Conservation (phyloP, 106 monocot species). For the Allium sativum region DNA sequence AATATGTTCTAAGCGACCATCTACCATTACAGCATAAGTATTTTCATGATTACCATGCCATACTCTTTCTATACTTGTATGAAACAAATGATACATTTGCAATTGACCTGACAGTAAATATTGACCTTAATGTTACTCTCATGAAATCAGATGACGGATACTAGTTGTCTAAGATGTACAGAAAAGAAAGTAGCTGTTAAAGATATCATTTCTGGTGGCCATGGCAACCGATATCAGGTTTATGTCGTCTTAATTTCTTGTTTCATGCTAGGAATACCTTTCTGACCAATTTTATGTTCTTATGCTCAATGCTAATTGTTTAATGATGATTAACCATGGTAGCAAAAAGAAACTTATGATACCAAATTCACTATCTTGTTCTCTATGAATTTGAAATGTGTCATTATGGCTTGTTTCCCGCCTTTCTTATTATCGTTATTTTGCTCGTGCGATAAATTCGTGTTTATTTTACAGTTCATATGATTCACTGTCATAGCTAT, state of each 20-base stretch:
- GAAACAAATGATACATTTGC: not conserved
- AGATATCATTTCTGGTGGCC: slow-evolving; percentile 83
- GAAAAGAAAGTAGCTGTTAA: slow-evolving; percentile 89
- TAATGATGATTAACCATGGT: too few species aligned
- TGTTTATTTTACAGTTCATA: too few species aligned
- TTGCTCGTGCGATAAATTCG: too few species aligned
- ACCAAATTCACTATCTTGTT: too few species aligned
- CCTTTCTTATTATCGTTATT: too few species aligned
- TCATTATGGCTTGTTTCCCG: too few species aligned
- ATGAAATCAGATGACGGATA: slow-evolving; percentile 85
- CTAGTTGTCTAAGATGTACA: slow-evolving; percentile 60
- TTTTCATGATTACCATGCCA: not conserved
- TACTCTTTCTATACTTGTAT: not conserved
- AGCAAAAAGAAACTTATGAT: too few species aligned
- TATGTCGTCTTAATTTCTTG: not conserved
- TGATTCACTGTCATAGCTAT: too few species aligned
- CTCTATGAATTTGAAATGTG: too few species aligned
- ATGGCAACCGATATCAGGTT: slow-evolving; percentile 89
- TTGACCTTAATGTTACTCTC: not conserved
- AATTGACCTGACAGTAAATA: not conserved
- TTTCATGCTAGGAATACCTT: too few species aligned
- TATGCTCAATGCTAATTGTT: too few species aligned
- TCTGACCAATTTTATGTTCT: too few species aligned
- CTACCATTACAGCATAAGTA: not conserved
- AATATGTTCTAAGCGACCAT: not conserved